phyloP scores from a whole-genome alignment of 1,284 basidiomycete species.

The Xerocomus minutiporus region DNA sequence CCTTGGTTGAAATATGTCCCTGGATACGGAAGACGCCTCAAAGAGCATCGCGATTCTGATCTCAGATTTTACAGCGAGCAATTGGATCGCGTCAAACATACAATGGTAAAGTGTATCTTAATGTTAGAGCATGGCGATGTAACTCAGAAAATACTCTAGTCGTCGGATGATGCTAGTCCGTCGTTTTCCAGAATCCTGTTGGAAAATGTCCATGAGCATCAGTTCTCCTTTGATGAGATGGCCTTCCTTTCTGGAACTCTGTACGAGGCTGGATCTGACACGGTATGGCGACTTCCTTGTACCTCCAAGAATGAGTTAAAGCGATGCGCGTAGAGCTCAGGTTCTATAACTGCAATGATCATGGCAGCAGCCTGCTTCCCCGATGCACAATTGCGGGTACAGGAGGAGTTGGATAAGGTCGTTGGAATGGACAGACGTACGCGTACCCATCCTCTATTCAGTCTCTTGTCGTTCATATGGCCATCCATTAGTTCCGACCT shows the following conservation, averaged over 20 bases:
- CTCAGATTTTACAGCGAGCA: slow-evolving; percentile 49
- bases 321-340: slow-evolving; percentile 37
- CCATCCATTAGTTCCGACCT: slow-evolving; percentile 35
- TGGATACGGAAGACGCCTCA: slow-evolving; percentile 16
- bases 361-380: slow-evolving; percentile 66
- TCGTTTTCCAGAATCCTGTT: slow-evolving; percentile 58
- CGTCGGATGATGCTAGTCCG: slow-evolving; percentile 33
- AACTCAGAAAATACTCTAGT: background rate
- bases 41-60: slow-evolving; percentile 51
- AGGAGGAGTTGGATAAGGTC: slow-evolving; percentile 56
- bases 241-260: slow-evolving; percentile 60
- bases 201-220: slow-evolving; percentile 46
- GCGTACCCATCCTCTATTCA: slow-evolving; percentile 12
- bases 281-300: slow-evolving; percentile 29
- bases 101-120: slow-evolving; percentile 36
- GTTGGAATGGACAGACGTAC: slow-evolving; percentile 50
- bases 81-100: slow-evolving; percentile 41
- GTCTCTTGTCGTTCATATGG: background rate
- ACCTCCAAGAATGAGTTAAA: background rate
- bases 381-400: slow-evolving; percentile 50
- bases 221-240: slow-evolving; percentile 49
- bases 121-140: background rate
- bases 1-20: slow-evolving; percentile 47
- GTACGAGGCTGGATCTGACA: slow-evolving; percentile 63
- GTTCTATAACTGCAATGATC: slow-evolving; percentile 51